Evolutionary conservation across 2,329 filamentous ascomycete genomes (phyloP), one percentile per base, ranked within the genome.

Genomic region (Aspergillus amoenus): DNA sequence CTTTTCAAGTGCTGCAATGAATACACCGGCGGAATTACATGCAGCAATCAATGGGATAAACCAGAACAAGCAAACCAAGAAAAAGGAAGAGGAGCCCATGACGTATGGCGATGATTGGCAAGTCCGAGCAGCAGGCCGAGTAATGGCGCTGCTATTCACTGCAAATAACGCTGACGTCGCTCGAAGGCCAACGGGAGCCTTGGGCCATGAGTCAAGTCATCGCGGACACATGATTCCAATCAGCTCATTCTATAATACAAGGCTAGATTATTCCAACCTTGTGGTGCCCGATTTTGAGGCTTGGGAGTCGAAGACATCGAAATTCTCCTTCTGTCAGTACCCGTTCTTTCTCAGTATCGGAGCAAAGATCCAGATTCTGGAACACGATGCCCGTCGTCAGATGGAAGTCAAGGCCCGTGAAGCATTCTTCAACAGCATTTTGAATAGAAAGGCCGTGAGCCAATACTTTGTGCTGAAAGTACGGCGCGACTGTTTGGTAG

Each of bases 341-440:
- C 91, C 93, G 0, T 95, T 96, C 67, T 87, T 96, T 64, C 80
- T 97, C 41, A 96, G 91, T 60, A 92, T 97, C 62, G 93, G 91
- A 79, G 89, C 92, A 27, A 97, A 97, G 74, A 96, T 94, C 57
- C 88, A 88, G 62, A 93, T 96, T 46, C 80, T 96, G 66, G 91
- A 96, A 68, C 85, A 95, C 67, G 93, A 97, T 73, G 90, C 91
- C 7, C 85, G 88, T 61, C 84, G 92, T 7, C 91, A 96, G 73
- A 96, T 96, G 92, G 88, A 91, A 68, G 86, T 85, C 61, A 93
- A 91, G 71, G 92, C 92, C 9, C 83, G 92, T 49, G 90, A 96
- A 69, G 91, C 92, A 2, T 96, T 96, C 72, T 95, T 96, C 68
- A 88, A 93, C 71, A 93, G 89, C 69, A 92, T 97, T 64, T 82